These are phyloP conservation scores for Linanthus parryae DNA, from an alignment of 148 eudicot species.

Conservation along the genomic window DNA sequence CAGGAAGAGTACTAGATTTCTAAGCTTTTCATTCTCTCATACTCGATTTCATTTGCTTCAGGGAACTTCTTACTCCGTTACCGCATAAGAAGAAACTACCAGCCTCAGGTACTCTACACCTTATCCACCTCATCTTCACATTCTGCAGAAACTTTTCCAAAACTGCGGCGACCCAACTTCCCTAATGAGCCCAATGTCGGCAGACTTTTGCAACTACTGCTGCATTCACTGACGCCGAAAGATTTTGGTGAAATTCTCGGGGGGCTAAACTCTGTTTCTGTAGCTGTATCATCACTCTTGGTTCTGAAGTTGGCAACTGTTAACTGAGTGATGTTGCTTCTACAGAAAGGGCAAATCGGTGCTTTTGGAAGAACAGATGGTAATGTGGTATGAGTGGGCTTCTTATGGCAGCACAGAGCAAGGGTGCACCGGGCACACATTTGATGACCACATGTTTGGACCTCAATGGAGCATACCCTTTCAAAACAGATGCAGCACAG, in stretches of 20 bases:
- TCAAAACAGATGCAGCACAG: constrained; percentile 31
- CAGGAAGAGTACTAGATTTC: too few species aligned
- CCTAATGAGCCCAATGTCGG: constrained; percentile 23
- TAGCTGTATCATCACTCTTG: constrained; percentile 2
- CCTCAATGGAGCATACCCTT: constrained; percentile 25
- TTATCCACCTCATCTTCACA: constrained; percentile 19
- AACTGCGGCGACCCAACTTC: constrained; percentile 21
- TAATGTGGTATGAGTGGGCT: constrained; percentile 1
- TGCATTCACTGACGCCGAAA: constrained; percentile 6
- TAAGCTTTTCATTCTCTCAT: too few species aligned
- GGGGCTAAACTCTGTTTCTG: constrained; percentile 15
- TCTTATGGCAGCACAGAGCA: constrained; percentile 26
- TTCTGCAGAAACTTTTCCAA: constrained; percentile 18
- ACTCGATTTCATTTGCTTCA: too few species aligned
- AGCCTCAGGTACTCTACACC: too few species aligned
- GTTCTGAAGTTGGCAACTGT: constrained; percentile 17
- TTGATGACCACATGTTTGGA: constrained; percentile 25
- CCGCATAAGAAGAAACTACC: too few species aligned
- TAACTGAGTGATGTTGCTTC: constrained; percentile 21
- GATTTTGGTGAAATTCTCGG: constrained; percentile 19
- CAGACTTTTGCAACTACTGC: constrained; percentile 20
- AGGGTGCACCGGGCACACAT: constrained; percentile 31
- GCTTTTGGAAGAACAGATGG: constrained; percentile 10
- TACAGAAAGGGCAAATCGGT: constrained; percentile 28
- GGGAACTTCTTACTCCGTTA: too few species aligned